Conservation (phyloP, 2,329 filamentous ascomycete species). For the Furcasterigmium sp. region DNA sequence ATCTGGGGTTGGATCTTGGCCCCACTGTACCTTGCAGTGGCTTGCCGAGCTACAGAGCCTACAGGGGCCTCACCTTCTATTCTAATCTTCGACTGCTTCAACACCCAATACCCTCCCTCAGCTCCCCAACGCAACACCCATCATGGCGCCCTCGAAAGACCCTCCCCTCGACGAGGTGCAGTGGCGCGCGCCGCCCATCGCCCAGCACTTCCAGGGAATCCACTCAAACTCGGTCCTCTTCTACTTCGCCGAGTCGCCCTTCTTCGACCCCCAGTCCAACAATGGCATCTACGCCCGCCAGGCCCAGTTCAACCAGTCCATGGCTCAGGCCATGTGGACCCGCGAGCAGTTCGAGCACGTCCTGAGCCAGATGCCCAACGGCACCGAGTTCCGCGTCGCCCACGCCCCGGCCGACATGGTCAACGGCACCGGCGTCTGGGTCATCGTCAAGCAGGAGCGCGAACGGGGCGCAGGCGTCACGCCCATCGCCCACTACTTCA, state of each 20-base stretch:
- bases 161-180: conserved; percentile 61
- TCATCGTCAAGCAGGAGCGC: conserved; percentile 63
- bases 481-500: conserved; percentile 57
- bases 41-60: background rate
- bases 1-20: too few species aligned
- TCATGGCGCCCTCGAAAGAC: conserved; percentile 41
- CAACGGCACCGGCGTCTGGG: conserved; percentile 63
- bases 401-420: conserved; percentile 60
- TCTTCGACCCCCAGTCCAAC: conserved; percentile 64
- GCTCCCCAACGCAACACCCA: conserved; percentile 1
- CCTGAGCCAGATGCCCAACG: conserved; percentile 55
- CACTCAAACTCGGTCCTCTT: conserved; percentile 62
- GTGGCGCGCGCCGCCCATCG: conserved; percentile 51
- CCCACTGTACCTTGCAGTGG: background rate
- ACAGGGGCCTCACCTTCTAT: background rate
- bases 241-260: conserved; percentile 64
- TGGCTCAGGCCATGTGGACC: conserved; percentile 52
- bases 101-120: background rate
- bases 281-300: conserved; percentile 60
- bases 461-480: conserved; percentile 50
- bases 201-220: conserved; percentile 49
- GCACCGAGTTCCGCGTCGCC: conserved; percentile 61
- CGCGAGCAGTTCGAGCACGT: conserved; percentile 60
- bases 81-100: too few species aligned
- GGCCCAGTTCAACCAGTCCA: conserved; percentile 54